phyloP scores from a whole-genome alignment of 257 asterid genomes.

The Fraxinus americana region DNA sequence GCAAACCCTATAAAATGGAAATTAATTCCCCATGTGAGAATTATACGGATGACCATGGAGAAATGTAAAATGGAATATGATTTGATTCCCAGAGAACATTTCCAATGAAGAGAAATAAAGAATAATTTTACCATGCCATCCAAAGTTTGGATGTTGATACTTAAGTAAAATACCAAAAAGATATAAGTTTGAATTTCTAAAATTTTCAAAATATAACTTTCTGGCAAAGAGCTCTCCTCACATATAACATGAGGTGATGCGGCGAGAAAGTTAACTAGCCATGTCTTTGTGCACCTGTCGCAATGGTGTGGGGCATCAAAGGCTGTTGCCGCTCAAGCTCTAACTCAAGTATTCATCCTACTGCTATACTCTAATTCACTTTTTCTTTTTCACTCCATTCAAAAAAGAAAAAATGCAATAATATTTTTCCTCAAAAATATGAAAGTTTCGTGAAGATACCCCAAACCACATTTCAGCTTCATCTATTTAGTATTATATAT shows the following conservation, averaged over 20 bases:
- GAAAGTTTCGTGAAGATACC: neutral
- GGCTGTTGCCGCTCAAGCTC: no score
- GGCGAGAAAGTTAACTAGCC: no score
- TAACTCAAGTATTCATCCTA: no score
- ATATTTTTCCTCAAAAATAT: neutral
- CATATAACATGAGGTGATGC: no score
- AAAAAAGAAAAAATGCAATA: neutral
- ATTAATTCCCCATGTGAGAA: slow-evolving; percentile 19
- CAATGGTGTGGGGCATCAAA: no score
- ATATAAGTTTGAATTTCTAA: no score
- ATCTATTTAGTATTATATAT: no score
- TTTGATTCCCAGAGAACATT: neutral
- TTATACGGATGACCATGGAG: neutral
- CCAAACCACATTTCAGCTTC: neutral
- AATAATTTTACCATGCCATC: neutral
- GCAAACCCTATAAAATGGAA: slow-evolving; percentile 48
- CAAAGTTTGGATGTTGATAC: neutral
- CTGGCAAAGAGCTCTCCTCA: no score
- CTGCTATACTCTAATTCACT: neutral
- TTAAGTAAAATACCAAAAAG: neutral
- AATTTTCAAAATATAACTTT: no score
- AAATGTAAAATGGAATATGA: slow-evolving; percentile 1
- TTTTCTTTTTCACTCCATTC: no score
- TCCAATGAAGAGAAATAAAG: neutral
- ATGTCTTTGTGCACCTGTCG: no score